Percentiles rank a stretch among this genome's conserved stretches.
phyloP scores from a whole-genome alignment of 495 filamentous ascomycete genomes.

The Neurospora sp. region DNA sequence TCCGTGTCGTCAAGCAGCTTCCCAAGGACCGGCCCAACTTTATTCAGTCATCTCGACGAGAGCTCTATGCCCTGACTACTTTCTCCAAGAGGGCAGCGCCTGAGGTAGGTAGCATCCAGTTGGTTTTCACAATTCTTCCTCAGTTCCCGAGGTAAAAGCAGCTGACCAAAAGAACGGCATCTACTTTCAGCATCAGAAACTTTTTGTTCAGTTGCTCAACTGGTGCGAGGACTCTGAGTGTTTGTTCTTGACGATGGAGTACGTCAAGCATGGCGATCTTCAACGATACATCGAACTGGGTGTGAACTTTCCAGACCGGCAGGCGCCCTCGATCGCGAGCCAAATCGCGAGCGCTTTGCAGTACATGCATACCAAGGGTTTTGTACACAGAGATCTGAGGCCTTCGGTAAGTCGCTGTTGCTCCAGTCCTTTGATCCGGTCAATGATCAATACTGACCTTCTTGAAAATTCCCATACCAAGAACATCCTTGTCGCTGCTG shows the following conservation, averaged over 20 bases:
- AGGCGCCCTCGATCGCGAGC: slow-evolving; percentile 24
- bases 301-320: slow-evolving; percentile 16
- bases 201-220: slow-evolving; percentile 25
- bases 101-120: background rate
- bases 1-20: background rate
- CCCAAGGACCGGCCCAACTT: background rate
- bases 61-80: background rate
- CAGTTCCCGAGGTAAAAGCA: no score
- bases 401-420: slow-evolving; percentile 12
- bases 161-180: background rate
- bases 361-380: slow-evolving; percentile 39
- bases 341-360: slow-evolving; percentile 38
- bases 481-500: slow-evolving; percentile 13
- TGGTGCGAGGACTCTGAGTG: slow-evolving; percentile 27
- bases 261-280: slow-evolving; percentile 24
- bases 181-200: slow-evolving; percentile 1
- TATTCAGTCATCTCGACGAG: background rate
- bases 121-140: no score
- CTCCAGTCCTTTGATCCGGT: background rate
- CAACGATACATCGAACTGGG: slow-evolving; percentile 8
- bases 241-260: slow-evolving; percentile 36
- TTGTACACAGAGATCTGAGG: slow-evolving; percentile 44
- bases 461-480: background rate
- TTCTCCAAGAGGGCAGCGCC: background rate
- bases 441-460: background rate